Evolutionary conservation across 1,284 basidiomycete species (phyloP).

Genomic region (Leucoagaricus sp.): DNA sequence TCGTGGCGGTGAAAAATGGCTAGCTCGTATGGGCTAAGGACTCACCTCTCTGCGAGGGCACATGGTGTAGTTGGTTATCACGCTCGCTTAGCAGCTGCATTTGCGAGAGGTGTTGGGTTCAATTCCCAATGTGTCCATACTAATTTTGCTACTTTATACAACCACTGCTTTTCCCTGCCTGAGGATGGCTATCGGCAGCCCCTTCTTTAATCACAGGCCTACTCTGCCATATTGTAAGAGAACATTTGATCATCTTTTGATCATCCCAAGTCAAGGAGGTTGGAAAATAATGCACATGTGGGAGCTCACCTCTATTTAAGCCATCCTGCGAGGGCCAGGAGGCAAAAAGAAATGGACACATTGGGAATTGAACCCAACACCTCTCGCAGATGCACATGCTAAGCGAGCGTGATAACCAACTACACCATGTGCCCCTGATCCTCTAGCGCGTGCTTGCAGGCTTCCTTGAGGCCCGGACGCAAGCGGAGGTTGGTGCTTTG

Average conservation of each 20-base stretch:
- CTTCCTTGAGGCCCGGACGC: neutral
- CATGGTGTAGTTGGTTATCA: constrained; percentile 37
- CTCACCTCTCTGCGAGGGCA: too few relatives aligned
- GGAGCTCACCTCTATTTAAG: too few relatives aligned
- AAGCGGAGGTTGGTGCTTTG: too few relatives aligned
- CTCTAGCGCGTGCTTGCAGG: neutral
- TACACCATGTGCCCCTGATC: constrained; percentile 32
- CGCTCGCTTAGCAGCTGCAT: constrained; percentile 29
- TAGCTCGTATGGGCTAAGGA: too few relatives aligned
- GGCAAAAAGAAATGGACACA: constrained; percentile 24
- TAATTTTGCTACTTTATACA: constrained; percentile 14
- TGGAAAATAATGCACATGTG: too few relatives aligned
- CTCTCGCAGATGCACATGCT: constrained; percentile 29
- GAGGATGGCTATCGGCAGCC: too few relatives aligned
- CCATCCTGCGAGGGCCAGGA: too few relatives aligned
- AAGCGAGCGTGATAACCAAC: constrained; percentile 36
- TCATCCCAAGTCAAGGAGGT: too few relatives aligned
- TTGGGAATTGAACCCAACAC: constrained; percentile 38
- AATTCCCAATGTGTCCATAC: constrained; percentile 33
- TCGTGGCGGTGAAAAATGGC: neutral
- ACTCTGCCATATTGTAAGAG: too few relatives aligned
- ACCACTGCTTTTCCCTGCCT: too few relatives aligned
- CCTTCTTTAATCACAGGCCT: too few relatives aligned
- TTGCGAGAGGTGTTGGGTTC: constrained; percentile 36
- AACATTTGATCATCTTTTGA: too few relatives aligned